Conservation (phyloP, 495 filamentous ascomycete genomes). For the Aspergillus saccharolyticus region DNA sequence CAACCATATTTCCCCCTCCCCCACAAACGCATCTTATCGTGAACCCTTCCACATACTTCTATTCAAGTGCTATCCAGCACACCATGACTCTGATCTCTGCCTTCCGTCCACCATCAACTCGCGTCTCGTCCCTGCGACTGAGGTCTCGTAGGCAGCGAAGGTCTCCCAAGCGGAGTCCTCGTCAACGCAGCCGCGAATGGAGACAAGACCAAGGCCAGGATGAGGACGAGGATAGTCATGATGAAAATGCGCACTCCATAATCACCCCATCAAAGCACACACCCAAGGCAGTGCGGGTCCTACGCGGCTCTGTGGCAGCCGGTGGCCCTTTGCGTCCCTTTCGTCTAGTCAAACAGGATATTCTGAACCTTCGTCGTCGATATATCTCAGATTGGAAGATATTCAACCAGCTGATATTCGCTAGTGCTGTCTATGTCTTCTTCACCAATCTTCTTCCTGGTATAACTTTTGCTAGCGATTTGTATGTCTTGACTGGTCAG, state of each 20-base stretch:
- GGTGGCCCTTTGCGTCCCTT: slow-evolving; percentile 51
- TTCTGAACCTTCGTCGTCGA: slow-evolving; percentile 47
- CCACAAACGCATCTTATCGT: neutral
- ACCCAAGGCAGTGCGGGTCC: slow-evolving; percentile 26
- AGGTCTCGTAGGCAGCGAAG: slow-evolving; percentile 20
- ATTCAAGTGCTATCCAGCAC: neutral
- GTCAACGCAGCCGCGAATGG: neutral
- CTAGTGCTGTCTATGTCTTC: slow-evolving; percentile 68
- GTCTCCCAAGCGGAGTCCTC: slow-evolving; percentile 11
- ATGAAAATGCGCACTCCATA: slow-evolving; percentile 34
- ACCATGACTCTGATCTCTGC: slow-evolving; percentile 35
- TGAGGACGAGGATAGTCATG: slow-evolving; percentile 16
- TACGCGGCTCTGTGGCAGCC: slow-evolving; percentile 34
- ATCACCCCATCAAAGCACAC: slow-evolving; percentile 43
- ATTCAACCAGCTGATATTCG: slow-evolving; percentile 68
- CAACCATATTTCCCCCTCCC: neutral
- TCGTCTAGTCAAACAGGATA: slow-evolving; percentile 57
- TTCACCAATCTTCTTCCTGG: slow-evolving; percentile 71
- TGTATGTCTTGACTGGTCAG: slow-evolving; percentile 61
- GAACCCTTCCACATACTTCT: neutral
- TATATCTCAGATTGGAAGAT: slow-evolving; percentile 62
- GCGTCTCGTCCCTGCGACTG: slow-evolving; percentile 21
- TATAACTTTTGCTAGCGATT: slow-evolving; percentile 68
- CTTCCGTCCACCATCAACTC: slow-evolving; percentile 34
- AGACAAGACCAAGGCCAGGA: neutral